Evolutionary conservation across 1,284 basidiomycete genomes (phyloP).

Genomic region (Sanghuangporus sanghuang): DNA sequence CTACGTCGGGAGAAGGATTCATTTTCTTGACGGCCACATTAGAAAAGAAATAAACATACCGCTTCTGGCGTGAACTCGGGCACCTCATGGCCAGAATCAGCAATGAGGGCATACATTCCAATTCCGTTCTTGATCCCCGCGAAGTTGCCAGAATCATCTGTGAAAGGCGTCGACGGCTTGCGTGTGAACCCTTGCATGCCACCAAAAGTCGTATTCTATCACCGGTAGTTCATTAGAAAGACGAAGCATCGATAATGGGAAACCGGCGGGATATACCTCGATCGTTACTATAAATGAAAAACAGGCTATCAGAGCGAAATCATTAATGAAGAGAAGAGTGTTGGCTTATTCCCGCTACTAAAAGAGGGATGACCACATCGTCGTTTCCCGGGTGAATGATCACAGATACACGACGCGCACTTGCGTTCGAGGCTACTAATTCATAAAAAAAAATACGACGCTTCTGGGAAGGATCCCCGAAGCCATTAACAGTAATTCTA

Average conservation of each 20-base stretch:
- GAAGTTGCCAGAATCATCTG: slow-evolving; percentile 49
- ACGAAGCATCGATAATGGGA: background rate
- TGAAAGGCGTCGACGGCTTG: slow-evolving; percentile 61
- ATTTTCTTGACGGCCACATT: background rate
- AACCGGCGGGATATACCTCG: slow-evolving; percentile 36
- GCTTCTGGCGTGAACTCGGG: slow-evolving; percentile 42
- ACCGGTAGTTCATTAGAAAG: background rate
- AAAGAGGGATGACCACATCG: slow-evolving; percentile 56
- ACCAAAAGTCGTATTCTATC: slow-evolving; percentile 69
- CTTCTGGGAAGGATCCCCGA: slow-evolving; percentile 34
- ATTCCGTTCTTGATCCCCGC: slow-evolving; percentile 68
- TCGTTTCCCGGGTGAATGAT: slow-evolving; percentile 65
- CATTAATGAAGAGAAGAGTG: background rate
- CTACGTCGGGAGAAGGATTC: background rate
- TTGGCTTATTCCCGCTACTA: slow-evolving; percentile 51
- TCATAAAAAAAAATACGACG: slow-evolving; percentile 59
- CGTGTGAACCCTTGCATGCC: slow-evolving; percentile 67
- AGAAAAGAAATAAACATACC: slow-evolving; percentile 32
- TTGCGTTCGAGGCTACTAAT: slow-evolving; percentile 60
- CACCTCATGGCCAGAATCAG: slow-evolving; percentile 54
- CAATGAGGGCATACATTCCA: slow-evolving; percentile 58
- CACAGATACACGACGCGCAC: slow-evolving; percentile 41
- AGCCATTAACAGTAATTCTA: slow-evolving; percentile 1
- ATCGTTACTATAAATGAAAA: slow-evolving; percentile 44
- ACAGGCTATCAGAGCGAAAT: background rate